Conservation (phyloP, 495 filamentous ascomycete species). For the Talaromyces trachyspermus region DNA sequence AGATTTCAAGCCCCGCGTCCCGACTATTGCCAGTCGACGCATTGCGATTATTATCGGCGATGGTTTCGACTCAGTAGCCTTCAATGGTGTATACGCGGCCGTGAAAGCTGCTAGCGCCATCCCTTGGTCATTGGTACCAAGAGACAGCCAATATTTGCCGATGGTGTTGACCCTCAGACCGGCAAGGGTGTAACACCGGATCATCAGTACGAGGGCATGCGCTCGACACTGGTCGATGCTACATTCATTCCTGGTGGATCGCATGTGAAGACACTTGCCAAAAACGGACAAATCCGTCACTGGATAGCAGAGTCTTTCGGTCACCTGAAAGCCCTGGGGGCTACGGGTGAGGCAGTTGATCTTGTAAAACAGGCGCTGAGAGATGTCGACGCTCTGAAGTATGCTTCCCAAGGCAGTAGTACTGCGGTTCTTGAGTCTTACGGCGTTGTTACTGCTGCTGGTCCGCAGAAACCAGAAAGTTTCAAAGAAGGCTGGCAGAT, state of each 20-base stretch:
- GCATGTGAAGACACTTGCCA: slow-evolving; percentile 52
- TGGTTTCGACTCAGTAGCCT: slow-evolving; percentile 64
- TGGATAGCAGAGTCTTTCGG: slow-evolving; percentile 82
- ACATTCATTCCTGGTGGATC: slow-evolving; percentile 72
- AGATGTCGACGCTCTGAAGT: slow-evolving; percentile 46
- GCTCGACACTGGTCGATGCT: slow-evolving; percentile 81
- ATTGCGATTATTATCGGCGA: slow-evolving; percentile 78
- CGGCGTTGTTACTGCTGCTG: slow-evolving; percentile 58
- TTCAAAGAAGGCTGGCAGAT: slow-evolving; percentile 50
- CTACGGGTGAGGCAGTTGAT: slow-evolving; percentile 60
- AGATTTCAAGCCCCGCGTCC: slow-evolving; percentile 53
- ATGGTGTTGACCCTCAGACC: slow-evolving; percentile 33
- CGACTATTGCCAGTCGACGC: slow-evolving; percentile 63
- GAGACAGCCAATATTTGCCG: slow-evolving; percentile 48
- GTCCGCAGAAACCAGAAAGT: slow-evolving; percentile 40
- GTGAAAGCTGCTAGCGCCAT: slow-evolving; percentile 56
- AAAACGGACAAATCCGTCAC: slow-evolving; percentile 71
- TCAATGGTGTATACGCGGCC: slow-evolving; percentile 54
- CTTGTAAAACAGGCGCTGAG: slow-evolving; percentile 51
- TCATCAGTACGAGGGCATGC: slow-evolving; percentile 75
- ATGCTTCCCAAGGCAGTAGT: slow-evolving; percentile 30
- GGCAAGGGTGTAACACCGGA: slow-evolving; percentile 58
- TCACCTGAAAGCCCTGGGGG: slow-evolving; percentile 71
- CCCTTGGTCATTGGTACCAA: slow-evolving; percentile 65
- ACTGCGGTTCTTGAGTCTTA: slow-evolving; percentile 56